Base-by-base conservation (phyloP, 441 rosid species). In the Sinapis alba region DNA sequence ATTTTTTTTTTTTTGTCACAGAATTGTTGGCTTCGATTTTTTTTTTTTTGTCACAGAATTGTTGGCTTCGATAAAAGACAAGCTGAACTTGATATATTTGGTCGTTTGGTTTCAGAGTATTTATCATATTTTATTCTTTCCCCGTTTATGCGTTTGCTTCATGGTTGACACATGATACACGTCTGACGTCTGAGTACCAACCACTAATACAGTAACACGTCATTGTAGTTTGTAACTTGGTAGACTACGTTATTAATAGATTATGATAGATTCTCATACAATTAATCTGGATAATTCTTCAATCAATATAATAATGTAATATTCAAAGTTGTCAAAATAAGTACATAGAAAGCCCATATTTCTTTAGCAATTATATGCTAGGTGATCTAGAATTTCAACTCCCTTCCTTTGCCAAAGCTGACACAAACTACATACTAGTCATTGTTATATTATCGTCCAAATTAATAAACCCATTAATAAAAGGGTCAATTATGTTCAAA, bases 101-200 rank as follows among this genome's bases (percentile, higher is more conserved):
- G 34, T 50, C 21, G 62, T 34, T 62, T 41, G 47, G 21, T 34
- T 62, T 18, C 2, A n/a, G 13, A 65, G 19, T 27, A 6, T 47
- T 47, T 65, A 20, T 63, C 4, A 34, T 65, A 47, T 16, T 18
- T 26, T 15, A 5, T 16, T 27, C 2, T 47, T n/a, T 47, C 11
- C 1, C 43, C 11, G 47, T 45, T 24, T 45, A 26, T 27, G 41
- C 30, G 10, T 47, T 26, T 13, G 18, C 43, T 47, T 65, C 59
- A 47, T 47, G 26, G 43, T 41, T 47, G 30, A 12, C 61, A 53
- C 50, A 30, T 68, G 62, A 68, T 54, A 11, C 50, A 68, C 62
- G 50, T 68, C 50, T 28, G 19, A 7, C 30, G 20, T 20, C 62
- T 32, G 21, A 12, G 32, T 64, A 43, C 54, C 34, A 41, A 20